A percentile compares a stretch with the other conserved stretches of the same genome.
phyloP scores from a whole-genome alignment of 2,329 filamentous ascomycete genomes.

The Sporothrix brunneoviolacea region DNA sequence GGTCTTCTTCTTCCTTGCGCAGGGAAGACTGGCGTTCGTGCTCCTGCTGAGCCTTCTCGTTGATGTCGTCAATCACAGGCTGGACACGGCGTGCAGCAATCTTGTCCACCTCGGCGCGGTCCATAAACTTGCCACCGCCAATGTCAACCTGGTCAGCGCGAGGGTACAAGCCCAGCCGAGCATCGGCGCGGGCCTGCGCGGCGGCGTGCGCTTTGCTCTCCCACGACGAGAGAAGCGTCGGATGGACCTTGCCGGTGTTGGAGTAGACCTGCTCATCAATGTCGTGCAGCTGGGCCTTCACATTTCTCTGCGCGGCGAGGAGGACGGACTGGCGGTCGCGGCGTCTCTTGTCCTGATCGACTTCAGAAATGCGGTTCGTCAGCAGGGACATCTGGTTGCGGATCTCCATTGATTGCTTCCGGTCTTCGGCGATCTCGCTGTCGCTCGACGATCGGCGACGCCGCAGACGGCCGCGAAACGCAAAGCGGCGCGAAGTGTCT shows the following conservation, averaged over 20 bases:
- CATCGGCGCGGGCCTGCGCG: slow-evolving; percentile 58
- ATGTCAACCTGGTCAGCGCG: slow-evolving; percentile 54
- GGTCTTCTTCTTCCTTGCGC: slow-evolving; percentile 53
- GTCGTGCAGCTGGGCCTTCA: slow-evolving; percentile 66
- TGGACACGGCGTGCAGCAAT: slow-evolving; percentile 73
- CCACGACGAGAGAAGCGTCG: slow-evolving; percentile 67
- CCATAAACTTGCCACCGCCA: slow-evolving; percentile 74
- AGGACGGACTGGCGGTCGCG: slow-evolving; percentile 70
- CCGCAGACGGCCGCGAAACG: slow-evolving; percentile 49
- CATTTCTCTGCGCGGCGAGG: slow-evolving; percentile 75
- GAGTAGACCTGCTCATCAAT: slow-evolving; percentile 78
- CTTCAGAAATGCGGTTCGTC: slow-evolving; percentile 21
- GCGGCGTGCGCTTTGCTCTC: slow-evolving; percentile 67
- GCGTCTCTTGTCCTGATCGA: slow-evolving; percentile 67
- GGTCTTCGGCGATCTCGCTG: slow-evolving; percentile 55
- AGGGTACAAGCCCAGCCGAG: slow-evolving; percentile 48
- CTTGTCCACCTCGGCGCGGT: slow-evolving; percentile 68
- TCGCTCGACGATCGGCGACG: slow-evolving; percentile 60
- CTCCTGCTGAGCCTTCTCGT: slow-evolving; percentile 67
- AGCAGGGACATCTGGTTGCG: slow-evolving; percentile 29
- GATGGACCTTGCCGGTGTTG: slow-evolving; percentile 67
- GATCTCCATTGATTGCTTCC: slow-evolving; percentile 63
- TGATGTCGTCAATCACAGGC: slow-evolving; percentile 79
- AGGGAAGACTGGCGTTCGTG: slow-evolving; percentile 58
- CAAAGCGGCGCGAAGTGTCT: slow-evolving; percentile 37